Evolutionary conservation across 1,284 basidiomycete genomes (phyloP).

Genomic region (Peniophora sp.): DNA sequence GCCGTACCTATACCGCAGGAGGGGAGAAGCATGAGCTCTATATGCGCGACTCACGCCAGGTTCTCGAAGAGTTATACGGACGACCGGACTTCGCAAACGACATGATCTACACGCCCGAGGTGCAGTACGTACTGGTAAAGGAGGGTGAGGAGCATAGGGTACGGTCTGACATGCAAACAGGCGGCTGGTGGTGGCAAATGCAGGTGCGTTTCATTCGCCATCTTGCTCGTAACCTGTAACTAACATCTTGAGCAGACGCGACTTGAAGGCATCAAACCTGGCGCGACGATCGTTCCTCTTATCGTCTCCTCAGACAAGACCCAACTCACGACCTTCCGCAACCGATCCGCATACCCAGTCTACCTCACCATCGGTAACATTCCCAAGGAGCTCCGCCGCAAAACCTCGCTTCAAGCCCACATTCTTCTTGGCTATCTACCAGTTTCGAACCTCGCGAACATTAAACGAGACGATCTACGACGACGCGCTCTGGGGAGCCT

Average conservation of each 20-base stretch:
- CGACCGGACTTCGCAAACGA: neutral
- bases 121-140: neutral
- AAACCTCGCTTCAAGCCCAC: conserved; percentile 17
- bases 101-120: neutral
- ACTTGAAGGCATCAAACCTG: neutral
- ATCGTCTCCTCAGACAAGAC: conserved; percentile 1
- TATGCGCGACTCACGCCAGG: neutral
- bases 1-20: too few relatives aligned
- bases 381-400: conserved; percentile 7
- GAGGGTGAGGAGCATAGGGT: neutral
- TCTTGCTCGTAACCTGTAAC: neutral
- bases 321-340: neutral
- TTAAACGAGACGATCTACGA: too few relatives aligned
- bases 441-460: too few relatives aligned
- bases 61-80: neutral
- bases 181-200: neutral
- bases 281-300: neutral
- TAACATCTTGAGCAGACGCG: neutral
- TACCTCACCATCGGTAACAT: conserved; percentile 22
- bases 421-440: conserved; percentile 11
- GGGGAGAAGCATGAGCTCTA: too few relatives aligned
- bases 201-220: neutral
- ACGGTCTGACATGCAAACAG: neutral
- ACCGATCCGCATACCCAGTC: neutral
- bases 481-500: too few relatives aligned